Evolutionary conservation across 768 basidiomycete species (phyloP).

Genomic region (Trametes maxima): DNA sequence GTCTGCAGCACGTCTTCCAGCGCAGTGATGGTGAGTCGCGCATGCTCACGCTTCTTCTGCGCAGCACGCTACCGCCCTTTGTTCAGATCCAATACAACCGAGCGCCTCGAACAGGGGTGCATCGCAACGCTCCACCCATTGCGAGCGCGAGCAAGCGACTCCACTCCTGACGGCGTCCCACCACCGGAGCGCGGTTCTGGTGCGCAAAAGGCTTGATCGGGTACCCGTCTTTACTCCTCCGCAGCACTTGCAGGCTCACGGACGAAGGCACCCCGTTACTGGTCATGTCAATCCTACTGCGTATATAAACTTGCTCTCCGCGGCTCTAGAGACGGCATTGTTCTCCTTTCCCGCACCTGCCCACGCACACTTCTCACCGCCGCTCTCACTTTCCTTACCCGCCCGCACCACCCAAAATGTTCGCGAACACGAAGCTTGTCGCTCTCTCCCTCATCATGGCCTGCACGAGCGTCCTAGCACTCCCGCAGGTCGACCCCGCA

Average conservation of each 20-base stretch:
- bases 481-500: slow-evolving; percentile 1
- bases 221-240: slow-evolving; percentile 4
- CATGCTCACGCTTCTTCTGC: not conserved
- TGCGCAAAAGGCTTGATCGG: slow-evolving; percentile 1
- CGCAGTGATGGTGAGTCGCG: slow-evolving; percentile 11
- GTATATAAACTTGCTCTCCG: slow-evolving; percentile 3
- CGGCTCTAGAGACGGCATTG: too few species aligned
- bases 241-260: not conserved
- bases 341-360: not conserved
- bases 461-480: slow-evolving; percentile 6
- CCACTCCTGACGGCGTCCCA: not conserved
- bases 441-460: slow-evolving; percentile 13
- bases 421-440: slow-evolving; percentile 19
- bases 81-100: not conserved
- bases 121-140: slow-evolving; percentile 13
- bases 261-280: slow-evolving; percentile 11
- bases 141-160: slow-evolving; percentile 7
- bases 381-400: not conserved
- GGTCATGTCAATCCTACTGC: not conserved
- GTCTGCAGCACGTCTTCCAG: not conserved
- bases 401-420: not conserved
- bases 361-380: not conserved
- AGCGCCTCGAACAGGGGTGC: not conserved
- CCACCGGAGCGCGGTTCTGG: slow-evolving; percentile 1
- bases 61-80: not conserved